These are phyloP conservation scores for Thymus quinquecostatus DNA, from an alignment of 257 asterid species.

Conservation along the genomic window DNA sequence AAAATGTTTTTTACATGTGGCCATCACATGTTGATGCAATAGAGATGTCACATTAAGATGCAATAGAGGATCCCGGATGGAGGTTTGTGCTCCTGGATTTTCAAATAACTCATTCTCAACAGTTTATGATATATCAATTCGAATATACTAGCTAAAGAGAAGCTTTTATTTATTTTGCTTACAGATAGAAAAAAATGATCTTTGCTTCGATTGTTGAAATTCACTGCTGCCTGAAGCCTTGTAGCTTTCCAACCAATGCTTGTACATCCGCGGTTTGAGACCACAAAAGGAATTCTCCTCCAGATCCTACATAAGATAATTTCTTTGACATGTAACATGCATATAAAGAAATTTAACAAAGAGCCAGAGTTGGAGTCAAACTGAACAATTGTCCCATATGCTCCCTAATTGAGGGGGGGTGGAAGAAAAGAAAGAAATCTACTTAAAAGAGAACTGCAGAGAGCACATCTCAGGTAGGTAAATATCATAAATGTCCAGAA, in stretches of 20 bases:
- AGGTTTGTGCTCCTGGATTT: background rate
- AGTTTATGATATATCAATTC: background rate
- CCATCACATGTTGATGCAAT: too few relatives aligned
- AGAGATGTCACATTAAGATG: too few relatives aligned
- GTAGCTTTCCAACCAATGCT: constrained; percentile 76
- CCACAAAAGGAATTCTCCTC: constrained; percentile 46
- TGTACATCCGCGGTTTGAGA: constrained; percentile 67
- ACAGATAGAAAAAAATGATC: constrained; percentile 76
- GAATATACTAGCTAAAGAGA: constrained; percentile 14
- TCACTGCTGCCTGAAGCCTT: constrained; percentile 64
- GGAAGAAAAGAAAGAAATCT: too few relatives aligned
- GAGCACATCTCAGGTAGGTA: constrained; percentile 3
- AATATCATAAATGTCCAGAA: background rate
- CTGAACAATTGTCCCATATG: constrained; percentile 13
- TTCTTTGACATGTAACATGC: constrained; percentile 24
- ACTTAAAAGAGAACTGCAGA: background rate
- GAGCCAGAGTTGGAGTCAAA: background rate
- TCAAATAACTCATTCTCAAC: background rate
- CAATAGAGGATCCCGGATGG: too few relatives aligned
- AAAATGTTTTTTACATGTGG: too few relatives aligned
- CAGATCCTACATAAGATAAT: constrained; percentile 49
- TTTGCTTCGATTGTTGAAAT: constrained; percentile 65
- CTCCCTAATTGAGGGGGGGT: background rate
- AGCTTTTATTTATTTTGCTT: constrained; percentile 41
- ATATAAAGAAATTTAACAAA: background rate